These are phyloP conservation scores for Penicillium sp. DNA, from an alignment of 2,329 filamentous ascomycete genomes.

Conservation along the genomic window DNA sequence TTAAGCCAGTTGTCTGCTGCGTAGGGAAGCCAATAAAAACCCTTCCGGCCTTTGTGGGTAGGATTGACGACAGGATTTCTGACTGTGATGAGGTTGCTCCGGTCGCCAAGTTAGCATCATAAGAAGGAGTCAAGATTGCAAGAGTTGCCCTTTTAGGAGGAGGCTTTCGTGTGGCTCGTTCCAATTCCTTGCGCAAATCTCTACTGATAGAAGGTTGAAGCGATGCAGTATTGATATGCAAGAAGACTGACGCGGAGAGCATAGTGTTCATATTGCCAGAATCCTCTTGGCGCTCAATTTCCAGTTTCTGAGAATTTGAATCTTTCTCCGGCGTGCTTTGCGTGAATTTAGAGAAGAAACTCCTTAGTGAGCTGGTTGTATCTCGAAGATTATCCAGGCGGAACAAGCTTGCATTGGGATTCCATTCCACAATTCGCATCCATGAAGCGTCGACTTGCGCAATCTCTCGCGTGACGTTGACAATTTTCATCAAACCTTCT, in stretches of 20 bases:
- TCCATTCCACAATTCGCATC: conserved; percentile 87
- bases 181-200: conserved; percentile 78
- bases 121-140: conserved; percentile 85
- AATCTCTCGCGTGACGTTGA: conserved; percentile 76
- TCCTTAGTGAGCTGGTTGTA: conserved; percentile 63
- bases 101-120: conserved; percentile 73
- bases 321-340: conserved; percentile 48
- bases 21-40: conserved; percentile 98
- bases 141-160: conserved; percentile 85
- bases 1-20: conserved; percentile 90
- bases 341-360: conserved; percentile 78
- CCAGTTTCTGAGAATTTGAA: conserved; percentile 50
- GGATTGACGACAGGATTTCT: conserved; percentile 85
- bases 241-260: conserved; percentile 77
- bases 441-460: conserved; percentile 89
- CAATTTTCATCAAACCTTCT: conserved; percentile 84
- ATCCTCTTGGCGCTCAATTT: conserved; percentile 60
- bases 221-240: conserved; percentile 80
- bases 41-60: conserved; percentile 83
- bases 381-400: conserved; percentile 42
- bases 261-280: conserved; percentile 69
- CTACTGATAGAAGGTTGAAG: conserved; percentile 73
- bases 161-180: conserved; percentile 94
- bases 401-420: conserved; percentile 53
- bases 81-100: conserved; percentile 50